Evolutionary conservation across 495 filamentous ascomycete genomes (phyloP).

Genomic region (Hypoxylon fragiforme): DNA sequence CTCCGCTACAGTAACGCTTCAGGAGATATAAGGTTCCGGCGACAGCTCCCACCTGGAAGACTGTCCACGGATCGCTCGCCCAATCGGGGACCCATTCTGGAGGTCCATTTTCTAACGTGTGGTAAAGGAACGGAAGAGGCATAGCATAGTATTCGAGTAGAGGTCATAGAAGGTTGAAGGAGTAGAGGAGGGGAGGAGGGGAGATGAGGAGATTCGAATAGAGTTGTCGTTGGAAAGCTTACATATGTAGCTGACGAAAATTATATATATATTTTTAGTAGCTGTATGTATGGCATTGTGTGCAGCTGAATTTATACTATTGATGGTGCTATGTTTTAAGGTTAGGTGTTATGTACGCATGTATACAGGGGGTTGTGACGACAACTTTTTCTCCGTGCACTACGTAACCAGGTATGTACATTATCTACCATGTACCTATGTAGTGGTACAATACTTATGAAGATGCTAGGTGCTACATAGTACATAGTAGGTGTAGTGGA

Average conservation of each 20-base stretch:
- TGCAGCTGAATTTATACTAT: too few relatives aligned
- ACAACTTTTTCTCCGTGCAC: conserved; percentile 14
- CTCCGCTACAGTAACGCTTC: conserved; percentile 79
- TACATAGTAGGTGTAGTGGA: neutral
- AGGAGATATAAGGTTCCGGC: conserved; percentile 63
- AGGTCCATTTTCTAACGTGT: conserved; percentile 65
- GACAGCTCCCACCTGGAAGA: conserved; percentile 63
- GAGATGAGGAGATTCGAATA: neutral
- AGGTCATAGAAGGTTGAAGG: too few relatives aligned
- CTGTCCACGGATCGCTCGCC: conserved; percentile 48
- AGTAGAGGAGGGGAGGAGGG: too few relatives aligned
- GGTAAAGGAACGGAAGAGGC: conserved; percentile 75
- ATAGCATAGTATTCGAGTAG: conserved; percentile 69
- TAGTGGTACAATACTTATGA: too few relatives aligned
- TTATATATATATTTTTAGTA: too few relatives aligned
- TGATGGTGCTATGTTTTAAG: too few relatives aligned
- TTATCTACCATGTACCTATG: too few relatives aligned
- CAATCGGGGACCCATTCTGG: conserved; percentile 64
- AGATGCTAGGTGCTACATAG: too few relatives aligned
- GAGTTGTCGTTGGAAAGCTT: neutral
- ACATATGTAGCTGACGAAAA: conserved; percentile 14
- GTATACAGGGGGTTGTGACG: conserved; percentile 20
- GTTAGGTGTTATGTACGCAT: neutral
- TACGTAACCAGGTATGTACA: neutral
- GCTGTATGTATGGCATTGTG: too few relatives aligned